Conservation (phyloP, 306 rosid genomes). For the Glycine soja region DNA sequence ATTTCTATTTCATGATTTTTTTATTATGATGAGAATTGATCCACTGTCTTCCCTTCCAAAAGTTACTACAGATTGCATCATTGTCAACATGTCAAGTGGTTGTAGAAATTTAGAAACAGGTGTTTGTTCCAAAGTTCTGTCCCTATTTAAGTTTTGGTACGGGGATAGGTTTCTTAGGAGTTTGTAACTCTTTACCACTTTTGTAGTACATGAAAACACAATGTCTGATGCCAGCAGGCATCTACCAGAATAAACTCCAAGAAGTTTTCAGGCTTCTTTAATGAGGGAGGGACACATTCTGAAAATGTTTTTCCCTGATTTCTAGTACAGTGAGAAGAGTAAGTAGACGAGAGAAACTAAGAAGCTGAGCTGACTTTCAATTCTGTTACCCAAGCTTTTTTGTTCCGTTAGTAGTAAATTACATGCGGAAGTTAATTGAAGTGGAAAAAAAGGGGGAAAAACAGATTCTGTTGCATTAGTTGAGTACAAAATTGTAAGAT, state of each 20-base stretch:
- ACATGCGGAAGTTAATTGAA: neutral
- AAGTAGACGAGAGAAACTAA: neutral
- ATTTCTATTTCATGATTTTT: neutral
- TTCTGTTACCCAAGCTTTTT: constrained; percentile 6
- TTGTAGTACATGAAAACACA: constrained; percentile 5
- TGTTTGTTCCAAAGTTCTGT: neutral
- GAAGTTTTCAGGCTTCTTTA: too few species aligned
- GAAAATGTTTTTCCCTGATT: too few species aligned
- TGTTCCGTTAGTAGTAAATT: neutral
- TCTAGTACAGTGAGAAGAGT: too few species aligned
- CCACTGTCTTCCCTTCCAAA: neutral
- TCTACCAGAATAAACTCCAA: neutral
- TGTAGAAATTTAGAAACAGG: neutral
- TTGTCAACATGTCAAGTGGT: constrained; percentile 19
- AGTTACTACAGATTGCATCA: constrained; percentile 4
- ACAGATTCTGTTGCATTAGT: neutral
- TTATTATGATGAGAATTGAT: neutral
- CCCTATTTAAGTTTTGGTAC: constrained; percentile 7
- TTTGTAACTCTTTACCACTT: neutral
- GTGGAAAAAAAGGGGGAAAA: neutral
- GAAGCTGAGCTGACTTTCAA: neutral
- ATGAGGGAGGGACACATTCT: too few species aligned
- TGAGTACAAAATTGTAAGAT: neutral
- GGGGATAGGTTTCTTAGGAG: neutral
- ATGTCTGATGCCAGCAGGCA: neutral